Percentiles rank a stretch among this genome's conserved stretches.
phyloP scores from a whole-genome alignment of 495 filamentous ascomycete species.

The Oidiodendron maius region DNA sequence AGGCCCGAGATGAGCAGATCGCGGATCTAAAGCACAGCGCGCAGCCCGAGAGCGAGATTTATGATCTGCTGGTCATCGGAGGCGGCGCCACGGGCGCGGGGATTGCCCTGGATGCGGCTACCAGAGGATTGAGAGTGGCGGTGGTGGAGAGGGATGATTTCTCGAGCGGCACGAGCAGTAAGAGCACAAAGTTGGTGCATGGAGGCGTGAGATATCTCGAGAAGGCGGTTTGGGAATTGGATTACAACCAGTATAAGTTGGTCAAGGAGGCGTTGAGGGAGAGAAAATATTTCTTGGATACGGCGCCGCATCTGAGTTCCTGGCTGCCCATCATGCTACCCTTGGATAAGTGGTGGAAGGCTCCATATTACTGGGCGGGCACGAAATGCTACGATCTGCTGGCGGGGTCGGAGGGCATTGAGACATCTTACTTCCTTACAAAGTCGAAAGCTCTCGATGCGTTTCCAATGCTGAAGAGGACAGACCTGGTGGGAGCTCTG shows the following conservation, averaged over 20 bases:
- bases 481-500: slow-evolving; percentile 79
- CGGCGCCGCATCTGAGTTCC: slow-evolving; percentile 87
- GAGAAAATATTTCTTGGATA: slow-evolving; percentile 92
- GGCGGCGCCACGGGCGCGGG: slow-evolving; percentile 90
- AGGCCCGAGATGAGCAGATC: slow-evolving; percentile 63
- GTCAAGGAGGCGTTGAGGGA: slow-evolving; percentile 95
- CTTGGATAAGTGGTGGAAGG: slow-evolving; percentile 93
- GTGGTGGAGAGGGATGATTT: slow-evolving; percentile 96
- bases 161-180: slow-evolving; percentile 86
- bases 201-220: slow-evolving; percentile 95
- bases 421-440: slow-evolving; percentile 94
- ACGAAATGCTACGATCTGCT: slow-evolving; percentile 94
- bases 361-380: slow-evolving; percentile 94
- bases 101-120: slow-evolving; percentile 90
- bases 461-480: slow-evolving; percentile 94
- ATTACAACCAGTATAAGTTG: slow-evolving; percentile 90
- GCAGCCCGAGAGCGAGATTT: slow-evolving; percentile 40
- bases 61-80: slow-evolving; percentile 89
- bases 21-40: slow-evolving; percentile 46
- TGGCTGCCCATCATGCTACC: slow-evolving; percentile 99
- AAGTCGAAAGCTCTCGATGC: slow-evolving; percentile 90
- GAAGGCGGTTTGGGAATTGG: slow-evolving; percentile 94
- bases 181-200: slow-evolving; percentile 96
- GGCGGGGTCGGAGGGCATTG: slow-evolving; percentile 92
- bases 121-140: slow-evolving; percentile 87